These are phyloP conservation scores for Magnusiomyces suaveolens DNA, from an alignment of 1,139 yeast species.

Conservation along the genomic window DNA sequence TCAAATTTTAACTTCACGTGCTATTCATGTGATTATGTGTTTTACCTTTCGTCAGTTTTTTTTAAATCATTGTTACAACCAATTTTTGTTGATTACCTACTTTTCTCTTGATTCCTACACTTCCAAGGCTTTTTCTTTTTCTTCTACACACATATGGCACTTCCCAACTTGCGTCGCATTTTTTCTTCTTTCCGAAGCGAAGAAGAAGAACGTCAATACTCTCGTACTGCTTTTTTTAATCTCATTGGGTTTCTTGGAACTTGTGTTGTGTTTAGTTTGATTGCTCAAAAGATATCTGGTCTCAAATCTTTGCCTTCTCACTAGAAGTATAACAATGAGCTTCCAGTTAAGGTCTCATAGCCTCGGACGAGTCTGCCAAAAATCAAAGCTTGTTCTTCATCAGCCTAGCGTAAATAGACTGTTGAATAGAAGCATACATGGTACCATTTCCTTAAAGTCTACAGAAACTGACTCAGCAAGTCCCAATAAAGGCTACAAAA, in stretches of 20 bases:
- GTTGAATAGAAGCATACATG: background rate
- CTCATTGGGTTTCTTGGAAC: conserved; percentile 71
- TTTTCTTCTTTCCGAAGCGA: conserved; percentile 78
- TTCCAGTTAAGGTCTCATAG: background rate
- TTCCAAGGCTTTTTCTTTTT: too few relatives aligned
- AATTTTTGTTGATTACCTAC: background rate
- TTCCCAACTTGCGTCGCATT: conserved; percentile 63
- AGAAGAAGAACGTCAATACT: conserved; percentile 70
- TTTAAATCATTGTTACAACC: background rate
- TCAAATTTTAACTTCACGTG: too few relatives aligned
- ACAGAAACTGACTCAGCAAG: background rate
- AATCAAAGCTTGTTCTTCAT: background rate
- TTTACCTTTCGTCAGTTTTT: background rate
- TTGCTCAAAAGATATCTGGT: conserved; percentile 49
- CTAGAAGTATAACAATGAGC: background rate
- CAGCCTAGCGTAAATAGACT: background rate
- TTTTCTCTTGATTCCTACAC: background rate
- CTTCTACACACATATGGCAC: conserved; percentile 18
- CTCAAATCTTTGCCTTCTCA: conserved; percentile 8
- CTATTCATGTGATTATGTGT: background rate
- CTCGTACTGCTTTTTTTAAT: conserved; percentile 74
- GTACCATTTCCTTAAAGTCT: background rate
- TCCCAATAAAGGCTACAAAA: background rate
- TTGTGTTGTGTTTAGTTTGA: conserved; percentile 69
- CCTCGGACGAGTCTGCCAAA: background rate